These are phyloP conservation scores for Lachancea sp. DNA, from an alignment of 805 yeast species.

Conservation along the genomic window DNA sequence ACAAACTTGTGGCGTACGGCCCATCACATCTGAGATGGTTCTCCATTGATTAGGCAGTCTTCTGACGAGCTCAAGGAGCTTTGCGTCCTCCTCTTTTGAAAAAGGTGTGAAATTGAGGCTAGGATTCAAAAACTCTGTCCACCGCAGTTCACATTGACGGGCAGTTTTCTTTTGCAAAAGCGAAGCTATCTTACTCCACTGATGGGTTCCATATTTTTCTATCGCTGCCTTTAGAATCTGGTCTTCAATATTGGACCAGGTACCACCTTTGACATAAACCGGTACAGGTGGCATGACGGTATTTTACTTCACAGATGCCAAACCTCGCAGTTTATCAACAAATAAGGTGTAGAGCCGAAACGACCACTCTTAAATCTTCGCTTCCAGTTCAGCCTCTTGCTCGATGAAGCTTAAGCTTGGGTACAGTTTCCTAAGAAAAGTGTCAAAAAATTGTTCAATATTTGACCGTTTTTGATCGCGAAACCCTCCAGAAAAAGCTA, in stretches of 20 bases:
- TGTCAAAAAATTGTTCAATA: too few relatives aligned
- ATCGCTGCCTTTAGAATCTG: constrained; percentile 87
- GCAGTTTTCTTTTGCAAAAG: constrained; percentile 80
- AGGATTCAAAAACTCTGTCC: constrained; percentile 88
- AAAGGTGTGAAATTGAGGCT: constrained; percentile 56
- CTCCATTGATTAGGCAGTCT: constrained; percentile 92
- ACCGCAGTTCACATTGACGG: constrained; percentile 84
- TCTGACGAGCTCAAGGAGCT: constrained; percentile 57
- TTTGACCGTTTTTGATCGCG: too few relatives aligned
- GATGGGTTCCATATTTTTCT: constrained; percentile 86
- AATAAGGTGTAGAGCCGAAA: neutral
- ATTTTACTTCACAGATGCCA: too few relatives aligned
- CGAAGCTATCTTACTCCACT: constrained; percentile 92
- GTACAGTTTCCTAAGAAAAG: too few relatives aligned
- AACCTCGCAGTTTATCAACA: neutral
- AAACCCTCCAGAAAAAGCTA: too few relatives aligned
- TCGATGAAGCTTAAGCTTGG: too few relatives aligned
- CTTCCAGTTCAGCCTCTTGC: too few relatives aligned
- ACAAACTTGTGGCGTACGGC: constrained; percentile 82
- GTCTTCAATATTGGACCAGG: constrained; percentile 82
- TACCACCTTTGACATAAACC: constrained; percentile 77
- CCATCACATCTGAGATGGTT: constrained; percentile 72
- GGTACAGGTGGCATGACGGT: constrained; percentile 43
- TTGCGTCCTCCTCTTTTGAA: constrained; percentile 71
- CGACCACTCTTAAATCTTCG: too few relatives aligned